Conservation (phyloP, 2,329 filamentous ascomycete genomes). For the Pseudogymnoascus sp. region DNA sequence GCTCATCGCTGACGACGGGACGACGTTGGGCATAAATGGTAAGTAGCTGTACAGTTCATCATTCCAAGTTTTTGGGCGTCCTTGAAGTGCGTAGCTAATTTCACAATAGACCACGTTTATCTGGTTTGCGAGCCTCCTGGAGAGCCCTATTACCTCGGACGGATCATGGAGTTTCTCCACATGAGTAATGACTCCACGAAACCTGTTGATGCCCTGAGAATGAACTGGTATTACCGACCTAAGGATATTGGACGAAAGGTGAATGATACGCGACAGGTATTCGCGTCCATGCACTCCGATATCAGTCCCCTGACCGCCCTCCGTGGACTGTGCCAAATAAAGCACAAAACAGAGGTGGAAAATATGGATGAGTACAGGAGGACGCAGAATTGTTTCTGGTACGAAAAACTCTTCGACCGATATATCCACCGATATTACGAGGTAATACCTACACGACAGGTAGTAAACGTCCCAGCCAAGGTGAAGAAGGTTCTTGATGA, state of each 20-base stretch:
- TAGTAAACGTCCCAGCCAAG: conserved; percentile 91
- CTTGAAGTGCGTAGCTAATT: conserved; percentile 16
- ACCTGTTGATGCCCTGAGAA: conserved; percentile 76
- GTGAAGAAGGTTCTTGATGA: conserved; percentile 95
- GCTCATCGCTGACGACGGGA: conserved; percentile 85
- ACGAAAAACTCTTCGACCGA: conserved; percentile 92
- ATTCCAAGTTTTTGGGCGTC: conserved; percentile 12
- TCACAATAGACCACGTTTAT: conserved; percentile 69
- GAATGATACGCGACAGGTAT: conserved; percentile 83
- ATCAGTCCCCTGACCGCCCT: conserved; percentile 85
- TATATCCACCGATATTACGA: conserved; percentile 99
- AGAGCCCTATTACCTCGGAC: conserved; percentile 93
- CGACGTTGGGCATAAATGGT: conserved; percentile 78
- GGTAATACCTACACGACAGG: conserved; percentile 80
- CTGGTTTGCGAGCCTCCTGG: conserved; percentile 94
- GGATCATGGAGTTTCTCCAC: conserved; percentile 97
- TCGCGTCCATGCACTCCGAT: conserved; percentile 98
- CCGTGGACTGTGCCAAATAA: conserved; percentile 86
- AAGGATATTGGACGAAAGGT: conserved; percentile 91
- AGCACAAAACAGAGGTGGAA: conserved; percentile 77
- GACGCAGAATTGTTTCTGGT: conserved; percentile 85
- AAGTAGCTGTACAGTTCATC: conserved; percentile 33
- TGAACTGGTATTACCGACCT: conserved; percentile 98
- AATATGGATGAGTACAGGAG: conserved; percentile 80
- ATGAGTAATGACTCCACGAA: conserved; percentile 63